Base-by-base conservation (phyloP, 2,329 filamentous ascomycete species). In the Sclerotinia spermophila region DNA sequence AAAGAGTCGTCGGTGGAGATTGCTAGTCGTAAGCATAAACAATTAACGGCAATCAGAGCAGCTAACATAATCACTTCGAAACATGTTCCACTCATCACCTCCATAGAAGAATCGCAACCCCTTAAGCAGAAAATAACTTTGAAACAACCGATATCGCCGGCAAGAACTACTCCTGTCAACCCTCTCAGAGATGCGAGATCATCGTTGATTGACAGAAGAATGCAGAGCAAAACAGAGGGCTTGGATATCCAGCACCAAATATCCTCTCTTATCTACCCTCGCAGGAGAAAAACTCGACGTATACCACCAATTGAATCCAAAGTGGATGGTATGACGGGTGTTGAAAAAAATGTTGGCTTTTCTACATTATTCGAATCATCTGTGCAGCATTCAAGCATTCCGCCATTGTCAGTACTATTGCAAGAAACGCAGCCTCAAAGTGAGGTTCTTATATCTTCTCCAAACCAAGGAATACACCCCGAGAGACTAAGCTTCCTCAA, bases 1-100 rank as follows among this genome's bases (percentile, higher is more conserved):
- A 15, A 42, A 55, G 45, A 65, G n/a, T 56, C 58, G 10, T 69
- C 45, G 67, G 58, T 8, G n/a, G 59, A 69, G 13, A 35, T 69
- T 30, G 35, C 67, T 15, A 56, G 58, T 56, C 67, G 58, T 27
- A 65, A 69, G 45, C 45, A 42, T 30, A 64, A 33, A n/a, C 45
- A 64, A 21, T 13, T 56, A 15, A 44, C 42, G 67, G 27, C 17
- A 55, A 19, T 35, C 6, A 24, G 17, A 53, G 45, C 58, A 42
- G 33, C 45, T 38, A 42, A 53, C 3, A 35, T 7, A 21, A 30
- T 5, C 35, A 40, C 45, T 66, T 66, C 35, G 10, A 38, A 33
- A 6, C 11, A 67, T 7, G 8, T 35, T 59, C 11, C 40, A 35
- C 24, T 24, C 24, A 35, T 27, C 17, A 44, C 33, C 27, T 33